Conservation (phyloP, 2,329 filamentous ascomycete genomes). For the Aspergillus tanneri region DNA sequence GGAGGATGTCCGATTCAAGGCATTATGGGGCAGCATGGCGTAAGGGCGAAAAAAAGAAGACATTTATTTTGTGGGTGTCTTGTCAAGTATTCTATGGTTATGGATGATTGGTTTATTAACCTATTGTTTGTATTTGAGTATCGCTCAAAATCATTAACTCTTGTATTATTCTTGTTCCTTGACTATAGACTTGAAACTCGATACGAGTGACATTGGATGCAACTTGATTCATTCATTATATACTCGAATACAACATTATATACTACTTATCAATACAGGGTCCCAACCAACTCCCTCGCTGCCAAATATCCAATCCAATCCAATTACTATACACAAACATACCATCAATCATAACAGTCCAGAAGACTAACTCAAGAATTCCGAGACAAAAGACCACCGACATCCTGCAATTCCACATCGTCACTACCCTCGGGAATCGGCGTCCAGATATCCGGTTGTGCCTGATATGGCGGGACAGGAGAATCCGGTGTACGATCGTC, state of each 20-base stretch:
- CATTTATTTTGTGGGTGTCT: background rate
- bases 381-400: slow-evolving; percentile 41
- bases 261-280: too few relatives aligned
- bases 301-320: too few relatives aligned
- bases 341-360: background rate
- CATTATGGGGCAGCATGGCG: background rate
- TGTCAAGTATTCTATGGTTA: background rate
- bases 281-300: too few relatives aligned
- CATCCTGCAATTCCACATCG: slow-evolving; percentile 42
- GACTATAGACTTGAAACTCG: too few relatives aligned
- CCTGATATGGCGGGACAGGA: slow-evolving; percentile 22
- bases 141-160: too few relatives aligned
- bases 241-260: too few relatives aligned
- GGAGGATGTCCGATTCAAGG: background rate
- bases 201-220: too few relatives aligned
- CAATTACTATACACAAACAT: background rate
- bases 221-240: too few relatives aligned
- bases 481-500: slow-evolving; percentile 12
- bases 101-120: background rate
- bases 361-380: background rate
- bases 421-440: slow-evolving; percentile 20
- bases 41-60: background rate
- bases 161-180: too few relatives aligned
- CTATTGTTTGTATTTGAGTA: background rate
- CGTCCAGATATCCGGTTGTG: slow-evolving; percentile 18